Evolutionary conservation across 73 alveolate genomes (phyloP), one percentile per base, ranked within the genome.

Genomic region (Paramecium sonneborni): DNA sequence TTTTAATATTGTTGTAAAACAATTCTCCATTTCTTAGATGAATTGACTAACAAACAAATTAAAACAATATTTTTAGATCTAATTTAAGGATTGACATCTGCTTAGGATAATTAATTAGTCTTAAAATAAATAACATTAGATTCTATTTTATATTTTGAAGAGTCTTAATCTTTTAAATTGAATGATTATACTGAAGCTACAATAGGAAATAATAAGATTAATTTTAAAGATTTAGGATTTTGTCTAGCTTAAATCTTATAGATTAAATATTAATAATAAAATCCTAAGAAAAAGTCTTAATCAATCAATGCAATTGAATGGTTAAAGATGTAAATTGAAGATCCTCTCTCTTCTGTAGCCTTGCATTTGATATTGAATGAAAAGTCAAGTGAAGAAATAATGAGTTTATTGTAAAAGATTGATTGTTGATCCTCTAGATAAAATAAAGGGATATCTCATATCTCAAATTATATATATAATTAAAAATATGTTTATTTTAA

Each of bases 161-260:
- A 62, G 1, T 30, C 39, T 12, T 14, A 32, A 12, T 26, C 48
- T 23, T 62, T 62, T 62, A 62, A 62, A 26, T 5, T 62, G 12
- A 30, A 62, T 26, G 84, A 62, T 62, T 62, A 62, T 24, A 62
- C 84, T 62, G 84, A 62, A 23, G 84, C 84, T 9, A 62, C 48
- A 14, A 24, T 62, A 1, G 84, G 84, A 62, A 62, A 62, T n/a
- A 62, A 62, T 62, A 3, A 15, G 24, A 1, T 2, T 4, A 62
- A 62, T 32, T 30, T 62, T 26, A 24, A 62, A 32, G 84, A 62
- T 12, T 62, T 62, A 62, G 84, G 84, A 15, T 12, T 2, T 12
- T 62, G 84, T 62, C 6, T 62, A 5, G 44, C 44, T 10, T 62
- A 62, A 62, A 62, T 62, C 12, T 30, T 52, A 52, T 52, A 52